Base-by-base conservation (phyloP, 495 filamentous ascomycete species). In the Jackrogersella minutella region DNA sequence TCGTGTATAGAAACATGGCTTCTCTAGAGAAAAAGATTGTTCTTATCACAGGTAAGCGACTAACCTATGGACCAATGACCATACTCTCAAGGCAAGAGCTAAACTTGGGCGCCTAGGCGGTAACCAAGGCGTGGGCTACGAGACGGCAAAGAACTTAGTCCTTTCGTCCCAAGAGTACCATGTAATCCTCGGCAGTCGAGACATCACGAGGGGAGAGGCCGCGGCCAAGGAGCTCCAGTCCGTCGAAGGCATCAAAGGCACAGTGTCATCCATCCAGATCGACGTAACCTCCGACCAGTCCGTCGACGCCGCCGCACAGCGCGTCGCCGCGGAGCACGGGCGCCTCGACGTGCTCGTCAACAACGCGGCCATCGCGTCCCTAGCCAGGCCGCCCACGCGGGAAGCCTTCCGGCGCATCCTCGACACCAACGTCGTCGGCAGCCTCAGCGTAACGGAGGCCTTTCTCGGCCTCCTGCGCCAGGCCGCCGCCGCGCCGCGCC, bases 111-210 rank as follows among this genome's bases (percentile, higher is more conserved):
- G 28, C 28, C 19, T 19, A 69, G 80, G 82, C 16, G 79, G 73
- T 10, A 85, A 83, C 66, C 73, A 76, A 60, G 81, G 82, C 6
- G 76, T 85, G 44, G 79, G 82, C 14, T 78, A 77, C 47, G 78
- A 73, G 33, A 74, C 74, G 0, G 77, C 75, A 10, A 70, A 72
- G 31, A 71, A 74, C 19, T 69, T 84, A 10, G 61, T 72, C 16
- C 43, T 71, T 17, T 46, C 62, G n/a, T 73, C 73, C 16, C 36
- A 55, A 1, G 53, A 62, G 0, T 70, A 63, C 44, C 68, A 70
- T 26, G 53, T 70, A 2, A 51, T 70, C 21, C 21, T 70, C 9
- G 68, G 68, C 2, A 67, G 62, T 16, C 60, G 68, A n/a, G 44
- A 68, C 14, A 0, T 28, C 17, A 44, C 57, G 10, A 65, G 53